phyloP scores from a whole-genome alignment of 352 stramenopile species.

The Phytophthora pseudosyringae region DNA sequence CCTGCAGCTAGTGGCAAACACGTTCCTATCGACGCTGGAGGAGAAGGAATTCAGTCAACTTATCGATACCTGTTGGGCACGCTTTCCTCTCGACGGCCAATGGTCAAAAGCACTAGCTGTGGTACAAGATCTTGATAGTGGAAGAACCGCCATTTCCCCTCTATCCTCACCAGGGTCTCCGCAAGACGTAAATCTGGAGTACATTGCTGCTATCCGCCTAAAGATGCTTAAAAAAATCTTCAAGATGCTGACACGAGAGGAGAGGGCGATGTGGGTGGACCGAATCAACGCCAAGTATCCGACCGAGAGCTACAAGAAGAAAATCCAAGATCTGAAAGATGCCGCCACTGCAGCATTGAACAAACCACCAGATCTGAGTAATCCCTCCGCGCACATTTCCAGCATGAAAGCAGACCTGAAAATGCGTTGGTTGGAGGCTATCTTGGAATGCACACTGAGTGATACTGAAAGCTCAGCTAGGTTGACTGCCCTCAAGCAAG shows the following conservation, averaged over 20 bases:
- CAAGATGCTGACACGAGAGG: slow-evolving; percentile 57
- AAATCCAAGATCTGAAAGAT: slow-evolving; percentile 32
- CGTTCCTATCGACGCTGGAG: slow-evolving; percentile 54
- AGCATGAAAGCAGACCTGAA: slow-evolving; percentile 64
- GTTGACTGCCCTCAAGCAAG: slow-evolving; percentile 56
- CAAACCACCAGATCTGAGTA: slow-evolving; percentile 29
- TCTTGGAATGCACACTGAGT: slow-evolving; percentile 45
- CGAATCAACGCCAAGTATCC: slow-evolving; percentile 56
- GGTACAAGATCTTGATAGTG: slow-evolving; percentile 48
- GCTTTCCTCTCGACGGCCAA: slow-evolving; percentile 37
- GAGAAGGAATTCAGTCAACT: slow-evolving; percentile 50
- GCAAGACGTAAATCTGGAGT: slow-evolving; percentile 25
- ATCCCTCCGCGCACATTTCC: slow-evolving; percentile 37
- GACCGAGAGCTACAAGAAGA: slow-evolving; percentile 47
- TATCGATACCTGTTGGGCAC: slow-evolving; percentile 49
- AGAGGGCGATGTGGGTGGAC: slow-evolving; percentile 58
- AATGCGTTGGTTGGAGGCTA: slow-evolving; percentile 63
- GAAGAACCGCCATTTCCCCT: not conserved
- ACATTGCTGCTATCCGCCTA: slow-evolving; percentile 41
- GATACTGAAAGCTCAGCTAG: slow-evolving; percentile 54
- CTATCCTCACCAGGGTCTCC: not conserved
- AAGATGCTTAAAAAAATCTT: slow-evolving; percentile 67
- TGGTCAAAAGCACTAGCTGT: slow-evolving; percentile 57
- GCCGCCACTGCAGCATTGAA: slow-evolving; percentile 13
- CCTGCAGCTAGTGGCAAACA: slow-evolving; percentile 46